A percentile compares a stretch with the other conserved stretches of the same genome.
These are phyloP conservation scores for Tuber borchii DNA, from an alignment of 495 filamentous ascomycete genomes.

Conservation along the genomic window DNA sequence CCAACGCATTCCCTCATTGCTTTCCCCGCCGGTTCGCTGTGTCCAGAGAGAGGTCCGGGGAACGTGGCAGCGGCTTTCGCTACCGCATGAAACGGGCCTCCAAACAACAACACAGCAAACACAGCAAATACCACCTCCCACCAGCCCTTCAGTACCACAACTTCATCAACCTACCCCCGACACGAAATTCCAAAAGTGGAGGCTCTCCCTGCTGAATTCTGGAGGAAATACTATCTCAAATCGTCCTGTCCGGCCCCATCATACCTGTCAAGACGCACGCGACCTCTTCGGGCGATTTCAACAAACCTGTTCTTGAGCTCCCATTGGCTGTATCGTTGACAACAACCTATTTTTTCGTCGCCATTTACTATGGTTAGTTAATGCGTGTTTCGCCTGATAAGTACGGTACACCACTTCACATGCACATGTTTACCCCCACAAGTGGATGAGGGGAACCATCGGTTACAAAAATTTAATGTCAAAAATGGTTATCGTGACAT, in stretches of 20 bases:
- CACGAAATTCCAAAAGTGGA: constrained; percentile 31
- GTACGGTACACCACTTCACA: constrained; percentile 15
- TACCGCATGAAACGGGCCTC: constrained; percentile 36
- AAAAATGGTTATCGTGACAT: background rate
- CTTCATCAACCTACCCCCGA: constrained; percentile 13
- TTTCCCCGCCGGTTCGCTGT: constrained; percentile 21
- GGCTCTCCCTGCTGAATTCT: constrained; percentile 33
- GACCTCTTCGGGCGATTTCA: constrained; percentile 27
- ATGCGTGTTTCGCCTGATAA: constrained; percentile 9
- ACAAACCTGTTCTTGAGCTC: constrained; percentile 14
- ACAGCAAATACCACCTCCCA: constrained; percentile 27
- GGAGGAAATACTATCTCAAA: constrained; percentile 21
- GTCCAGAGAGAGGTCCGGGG: constrained; percentile 35
- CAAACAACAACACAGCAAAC: constrained; percentile 29
- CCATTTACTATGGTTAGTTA: constrained; percentile 16
- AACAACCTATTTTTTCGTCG: constrained; percentile 27
- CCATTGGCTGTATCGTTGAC: constrained; percentile 27
- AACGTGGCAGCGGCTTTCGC: constrained; percentile 38
- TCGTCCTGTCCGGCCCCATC: constrained; percentile 25
- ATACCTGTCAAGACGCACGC: constrained; percentile 35
- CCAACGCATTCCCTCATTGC: constrained; percentile 23
- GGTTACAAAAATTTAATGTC: constrained; percentile 15
- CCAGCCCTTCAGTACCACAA: constrained; percentile 13
- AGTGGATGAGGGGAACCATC: constrained; percentile 13
- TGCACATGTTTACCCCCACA: constrained; percentile 22